Percentiles rank a stretch among this genome's conserved stretches.
Conservation (phyloP, 768 basidiomycete genomes). For the Lactarius psammicola region DNA sequence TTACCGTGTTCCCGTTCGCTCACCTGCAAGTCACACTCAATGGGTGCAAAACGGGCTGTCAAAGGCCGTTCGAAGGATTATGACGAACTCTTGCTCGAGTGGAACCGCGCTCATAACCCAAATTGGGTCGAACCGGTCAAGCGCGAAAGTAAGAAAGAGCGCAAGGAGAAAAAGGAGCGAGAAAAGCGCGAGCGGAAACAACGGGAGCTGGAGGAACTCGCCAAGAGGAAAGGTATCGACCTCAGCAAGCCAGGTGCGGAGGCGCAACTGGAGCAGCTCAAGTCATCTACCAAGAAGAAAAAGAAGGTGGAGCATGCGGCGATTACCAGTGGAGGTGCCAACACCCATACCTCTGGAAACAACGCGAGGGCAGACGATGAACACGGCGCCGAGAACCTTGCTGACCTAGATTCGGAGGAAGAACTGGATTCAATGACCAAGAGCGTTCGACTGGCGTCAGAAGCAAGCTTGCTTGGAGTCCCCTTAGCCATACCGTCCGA, state of each 20-base stretch:
- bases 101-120: slow-evolving; percentile 85
- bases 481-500: slow-evolving; percentile 74
- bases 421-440: slow-evolving; percentile 75
- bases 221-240: slow-evolving; percentile 52
- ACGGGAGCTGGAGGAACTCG: slow-evolving; percentile 65
- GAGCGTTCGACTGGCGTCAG: slow-evolving; percentile 55
- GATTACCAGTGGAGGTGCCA: slow-evolving; percentile 38
- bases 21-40: slow-evolving; percentile 98
- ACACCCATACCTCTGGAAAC: slow-evolving; percentile 41
- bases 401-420: slow-evolving; percentile 80
- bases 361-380: slow-evolving; percentile 57
- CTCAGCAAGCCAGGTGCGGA: slow-evolving; percentile 44
- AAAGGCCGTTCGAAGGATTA: slow-evolving; percentile 79
- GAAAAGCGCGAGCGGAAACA: slow-evolving; percentile 84
- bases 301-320: slow-evolving; percentile 51
- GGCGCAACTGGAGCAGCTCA: slow-evolving; percentile 33
- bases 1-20: slow-evolving; percentile 92
- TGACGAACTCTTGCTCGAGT: slow-evolving; percentile 86
- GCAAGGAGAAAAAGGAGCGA: slow-evolving; percentile 77
- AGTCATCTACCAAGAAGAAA: slow-evolving; percentile 61
- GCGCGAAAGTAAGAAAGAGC: slow-evolving; percentile 81
- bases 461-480: slow-evolving; percentile 57
- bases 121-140: slow-evolving; percentile 88
- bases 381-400: slow-evolving; percentile 54
- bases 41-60: slow-evolving; percentile 94